Evolutionary conservation across 352 stramenopile species (phyloP), one percentile per base, ranked within the genome.

Genomic region (Phytophthora europaea): DNA sequence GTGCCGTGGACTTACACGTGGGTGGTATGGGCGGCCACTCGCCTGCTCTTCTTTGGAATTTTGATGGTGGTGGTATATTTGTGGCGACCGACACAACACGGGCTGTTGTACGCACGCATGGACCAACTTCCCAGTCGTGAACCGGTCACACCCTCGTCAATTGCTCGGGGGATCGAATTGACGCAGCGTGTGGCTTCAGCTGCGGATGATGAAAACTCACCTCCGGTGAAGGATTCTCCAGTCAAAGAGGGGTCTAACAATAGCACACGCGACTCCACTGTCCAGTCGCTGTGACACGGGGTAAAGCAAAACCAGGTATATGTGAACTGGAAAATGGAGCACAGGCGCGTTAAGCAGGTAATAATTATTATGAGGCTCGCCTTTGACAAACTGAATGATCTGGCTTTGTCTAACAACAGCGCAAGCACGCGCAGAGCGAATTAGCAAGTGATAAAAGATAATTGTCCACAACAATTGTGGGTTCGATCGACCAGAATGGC

Each of bases 21-120:
- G 90, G 51, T 94, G 18, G 80, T 97, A 43, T 97, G 88, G 88
- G 88, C 88, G 1, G 84, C 79, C 18, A 91, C 90, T 68, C 84
- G 87, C 6, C 62, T 94, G 36, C 76, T 96, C 26, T 89, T 89
- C 58, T 95, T 94, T 56, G 64, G 61, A 5, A 80, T 93, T 34
- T 75, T 97, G 38, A 57, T 89, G 23, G 77, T 91, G n/a, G 73
- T 90, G 34, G 82, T 89, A 18, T 83, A 92, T 54, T 76, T 96
- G 48, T 97, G 90, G 90, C 84, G 85, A 2, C 90, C 90, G 15
- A 90, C 67, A 48, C 72, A 79, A 22, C 93, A 89, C 28, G 92
- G 82, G 4, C 47, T 80, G 45, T 72, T 94, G 2, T 95, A 95
- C 64, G 82, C 88, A 20, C 79, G 87, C 34, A 95, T 95, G 85